Conservation (phyloP, 176 grass and related monocot species). For the Puccinellia tenuiflora region DNA sequence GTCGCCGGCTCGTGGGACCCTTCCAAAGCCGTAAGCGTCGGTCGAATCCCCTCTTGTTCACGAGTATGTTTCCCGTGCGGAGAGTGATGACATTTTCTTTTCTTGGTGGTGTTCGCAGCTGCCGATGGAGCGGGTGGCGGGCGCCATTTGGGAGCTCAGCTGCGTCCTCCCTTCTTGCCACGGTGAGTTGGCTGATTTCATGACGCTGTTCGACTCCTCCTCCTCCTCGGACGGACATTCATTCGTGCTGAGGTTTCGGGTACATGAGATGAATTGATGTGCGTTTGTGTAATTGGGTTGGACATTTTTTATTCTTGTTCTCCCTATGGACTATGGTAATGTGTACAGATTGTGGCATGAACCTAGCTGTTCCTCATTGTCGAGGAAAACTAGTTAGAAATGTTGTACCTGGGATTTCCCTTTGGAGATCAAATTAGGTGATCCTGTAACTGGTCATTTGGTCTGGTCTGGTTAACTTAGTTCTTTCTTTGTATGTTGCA, state of each 20-base stretch:
- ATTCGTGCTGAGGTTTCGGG: background rate
- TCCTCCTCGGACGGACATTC: background rate
- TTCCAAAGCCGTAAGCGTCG: conserved; percentile 64
- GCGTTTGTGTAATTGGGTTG: too few relatives aligned
- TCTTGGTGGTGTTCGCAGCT: conserved; percentile 26
- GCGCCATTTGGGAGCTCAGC: conserved; percentile 78
- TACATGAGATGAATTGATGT: background rate
- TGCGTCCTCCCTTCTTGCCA: conserved; percentile 68
- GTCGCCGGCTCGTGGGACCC: conserved; percentile 75
- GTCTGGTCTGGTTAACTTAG: background rate
- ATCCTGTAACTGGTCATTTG: background rate
- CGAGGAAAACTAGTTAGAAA: background rate
- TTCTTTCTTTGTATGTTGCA: background rate
- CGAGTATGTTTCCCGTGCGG: background rate
- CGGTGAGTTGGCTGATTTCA: conserved; percentile 40
- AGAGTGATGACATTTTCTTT: conserved; percentile 3
- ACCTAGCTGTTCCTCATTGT: conserved; percentile 1
- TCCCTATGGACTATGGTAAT: too few relatives aligned
- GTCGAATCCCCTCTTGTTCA: conserved; percentile 3
- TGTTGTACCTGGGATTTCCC: background rate
- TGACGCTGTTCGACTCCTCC: background rate
- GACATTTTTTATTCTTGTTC: too few relatives aligned
- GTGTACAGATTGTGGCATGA: background rate
- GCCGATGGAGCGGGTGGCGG: conserved; percentile 57
- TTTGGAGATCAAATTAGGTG: background rate